Base-by-base conservation (phyloP, 192 early-diverging fungal species). In the Podila epicladia region DNA sequence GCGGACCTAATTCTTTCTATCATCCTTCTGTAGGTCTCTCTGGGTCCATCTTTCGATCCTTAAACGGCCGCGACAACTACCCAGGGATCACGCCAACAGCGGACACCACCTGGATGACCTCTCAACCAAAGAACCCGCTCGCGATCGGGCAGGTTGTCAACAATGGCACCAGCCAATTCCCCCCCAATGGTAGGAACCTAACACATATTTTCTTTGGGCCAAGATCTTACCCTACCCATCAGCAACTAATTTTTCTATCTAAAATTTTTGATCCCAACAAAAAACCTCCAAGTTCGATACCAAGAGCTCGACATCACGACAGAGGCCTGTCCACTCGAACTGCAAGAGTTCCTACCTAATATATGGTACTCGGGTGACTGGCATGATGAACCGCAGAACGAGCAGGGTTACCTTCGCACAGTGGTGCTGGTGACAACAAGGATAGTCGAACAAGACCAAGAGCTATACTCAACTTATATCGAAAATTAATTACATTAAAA, bases 381-480 rank as follows among this genome's bases (percentile, higher is more conserved):
- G 67, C 73, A 84, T 55, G 22, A 37, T n/a, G 38, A 74, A 41
- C 11, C 38, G 2, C 38, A 62, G 19, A 45, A 57, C n/a, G 33
- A 15, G 1, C 59, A 75, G 49, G 63, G 69, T 32, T 37, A 51
- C 17, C 50, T 75, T n/a, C 65, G 86, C 24, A 72, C 79, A 0
- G 82, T 87, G 2, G 77, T 75, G 0, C 51, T 87, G 0, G 71
- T 87, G 13, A 70, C 83, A 2, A 70, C 73, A 32, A 45, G 83
- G 65, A 55, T 67, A 0, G 64, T 87, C 11, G 26, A 59, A 29
- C 31, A 69, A 0, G 65, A 82, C 37, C 83, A 87, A 72, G 86
- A 87, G 11, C 41, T 87, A 0, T 87, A 84, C 50, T 87, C 86
- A 5, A 85, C 83, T 9, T 87, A 87, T 49, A 83, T 87, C 68